Evolutionary conservation across 257 asterid species (phyloP), one percentile per base, ranked within the genome.

Genomic region (Solanum pennellii): DNA sequence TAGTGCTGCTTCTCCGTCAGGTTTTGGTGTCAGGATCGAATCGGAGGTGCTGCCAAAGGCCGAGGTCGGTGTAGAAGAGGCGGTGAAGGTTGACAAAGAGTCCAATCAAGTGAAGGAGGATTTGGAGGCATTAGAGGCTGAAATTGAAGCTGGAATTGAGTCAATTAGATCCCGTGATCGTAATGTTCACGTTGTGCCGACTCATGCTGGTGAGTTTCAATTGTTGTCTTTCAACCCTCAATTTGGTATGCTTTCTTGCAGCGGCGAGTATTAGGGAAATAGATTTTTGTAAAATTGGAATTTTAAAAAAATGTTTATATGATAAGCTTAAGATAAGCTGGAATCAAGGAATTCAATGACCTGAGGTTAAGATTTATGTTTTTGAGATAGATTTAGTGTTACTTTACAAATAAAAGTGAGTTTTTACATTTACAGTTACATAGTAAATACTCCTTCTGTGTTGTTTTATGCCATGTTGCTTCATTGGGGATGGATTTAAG

Each of bases 141-240:
- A 95, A 89, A 90, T 97, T 88, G 98, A 97, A 89, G 96, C 94
- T 3, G 99, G 91, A 41, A 92, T 90, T 83, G 92, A 93, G 86
- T 89, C 91, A 8, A 87, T 94, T 82, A 93, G 90, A 89, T 93
- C 97, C 88, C 92, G 97, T 68, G 95, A 88, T 89, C 90, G 91
- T 47, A 91, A 85, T 91, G 94, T 86, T 82, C 99, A 97, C 87
- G 98, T 95, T 62, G 99, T 96, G 86, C 99, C 99, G 33, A 89
- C 90, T 92, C 99, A 96, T 87, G 97, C 98, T 33, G 99, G 99
- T 97, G 88, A 94, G 94, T 89, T 73, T 72, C 27, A 35, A 9
- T 37, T 73, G 47, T 35, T 3, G 18, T 73, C 15, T 73, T 27
- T 52, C 31, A 25, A 87, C 39, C 88, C 44, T 39, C 45, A 60